These are phyloP conservation scores for Hypoxylon sp. DNA, from an alignment of 2,329 filamentous ascomycete genomes.

Conservation along the genomic window DNA sequence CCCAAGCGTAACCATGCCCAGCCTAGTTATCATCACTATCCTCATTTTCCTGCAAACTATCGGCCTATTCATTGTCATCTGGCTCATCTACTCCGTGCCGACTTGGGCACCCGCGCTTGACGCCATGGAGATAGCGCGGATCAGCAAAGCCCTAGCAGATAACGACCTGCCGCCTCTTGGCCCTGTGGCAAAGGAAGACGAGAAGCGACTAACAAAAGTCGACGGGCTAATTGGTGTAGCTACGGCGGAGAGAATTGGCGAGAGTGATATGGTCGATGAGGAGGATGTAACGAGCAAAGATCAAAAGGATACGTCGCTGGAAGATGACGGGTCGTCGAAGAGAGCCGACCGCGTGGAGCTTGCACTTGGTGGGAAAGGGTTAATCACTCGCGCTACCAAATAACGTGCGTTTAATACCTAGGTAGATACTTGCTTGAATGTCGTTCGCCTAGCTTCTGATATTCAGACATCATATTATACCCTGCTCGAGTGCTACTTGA, in stretches of 20 bases:
- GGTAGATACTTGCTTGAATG: too few species aligned
- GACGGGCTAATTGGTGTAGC: conserved; percentile 18
- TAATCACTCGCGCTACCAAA: conserved; percentile 6
- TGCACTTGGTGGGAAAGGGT: conserved; percentile 12
- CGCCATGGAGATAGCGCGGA: conserved; percentile 23
- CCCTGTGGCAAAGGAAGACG: conserved; percentile 14
- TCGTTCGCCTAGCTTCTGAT: too few species aligned
- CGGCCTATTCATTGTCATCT: conserved; percentile 10
- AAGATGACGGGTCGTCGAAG: not conserved
- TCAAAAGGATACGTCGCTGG: not conserved
- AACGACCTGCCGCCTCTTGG: conserved; percentile 30
- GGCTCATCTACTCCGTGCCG: conserved; percentile 33
- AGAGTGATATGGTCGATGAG: not conserved
- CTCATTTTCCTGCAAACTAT: conserved; percentile 24
- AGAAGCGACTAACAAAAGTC: conserved; percentile 20
- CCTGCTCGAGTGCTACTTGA: too few species aligned
- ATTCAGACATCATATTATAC: too few species aligned
- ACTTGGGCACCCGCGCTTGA: conserved; percentile 30
- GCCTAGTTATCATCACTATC: conserved; percentile 27
- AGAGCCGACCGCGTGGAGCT: not conserved
- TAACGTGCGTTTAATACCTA: not conserved
- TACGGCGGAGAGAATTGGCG: not conserved
- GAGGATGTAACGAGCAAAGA: not conserved
- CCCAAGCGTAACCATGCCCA: conserved; percentile 18
- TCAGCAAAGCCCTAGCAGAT: conserved; percentile 25